Evolutionary conservation across 257 asterid species (phyloP).

Genomic region (Rauvolfia tetraphylla): DNA sequence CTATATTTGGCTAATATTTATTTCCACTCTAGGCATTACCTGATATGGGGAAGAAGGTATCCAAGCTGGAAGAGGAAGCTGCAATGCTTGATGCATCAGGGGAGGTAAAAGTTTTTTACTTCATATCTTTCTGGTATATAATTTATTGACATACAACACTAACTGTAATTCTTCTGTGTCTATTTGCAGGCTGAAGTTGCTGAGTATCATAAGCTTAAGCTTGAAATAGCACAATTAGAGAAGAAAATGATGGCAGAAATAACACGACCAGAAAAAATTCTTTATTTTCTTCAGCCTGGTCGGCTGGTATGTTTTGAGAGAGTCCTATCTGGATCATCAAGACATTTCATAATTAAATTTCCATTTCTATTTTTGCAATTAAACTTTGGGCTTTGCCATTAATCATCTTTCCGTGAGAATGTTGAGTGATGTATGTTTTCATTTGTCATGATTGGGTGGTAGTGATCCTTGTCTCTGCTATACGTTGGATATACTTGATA

Average conservation of each 20-base stretch:
- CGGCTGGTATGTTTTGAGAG: slow-evolving; percentile 68
- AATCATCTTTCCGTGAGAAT: not conserved
- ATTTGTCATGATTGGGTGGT: not conserved
- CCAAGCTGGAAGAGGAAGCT: slow-evolving; percentile 88
- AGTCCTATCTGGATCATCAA: not conserved
- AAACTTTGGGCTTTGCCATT: not conserved
- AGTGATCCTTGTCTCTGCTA: not conserved
- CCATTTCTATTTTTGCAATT: no score
- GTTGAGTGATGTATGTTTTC: not conserved
- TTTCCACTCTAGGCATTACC: slow-evolving; percentile 70
- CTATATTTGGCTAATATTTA: slow-evolving; percentile 21
- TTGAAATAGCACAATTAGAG: slow-evolving; percentile 71
- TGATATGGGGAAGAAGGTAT: slow-evolving; percentile 74
- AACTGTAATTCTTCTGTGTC: slow-evolving; percentile 19
- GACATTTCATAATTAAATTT: not conserved
- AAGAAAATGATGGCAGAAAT: slow-evolving; percentile 89
- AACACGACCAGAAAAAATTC: slow-evolving; percentile 80
- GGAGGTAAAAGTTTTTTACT: slow-evolving; percentile 48
- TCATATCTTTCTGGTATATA: slow-evolving; percentile 8
- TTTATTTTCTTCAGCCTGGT: slow-evolving; percentile 85
- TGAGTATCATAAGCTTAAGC: slow-evolving; percentile 79
- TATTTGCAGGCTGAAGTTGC: slow-evolving; percentile 72
- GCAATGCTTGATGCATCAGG: slow-evolving; percentile 87
- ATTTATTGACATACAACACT: slow-evolving; percentile 10
- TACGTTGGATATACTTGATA: not conserved